Percentiles rank a stretch among this genome's conserved stretches.
Evolutionary conservation across 2,329 filamentous ascomycete genomes (phyloP).

Genomic region (Colletotrichum musicola): DNA sequence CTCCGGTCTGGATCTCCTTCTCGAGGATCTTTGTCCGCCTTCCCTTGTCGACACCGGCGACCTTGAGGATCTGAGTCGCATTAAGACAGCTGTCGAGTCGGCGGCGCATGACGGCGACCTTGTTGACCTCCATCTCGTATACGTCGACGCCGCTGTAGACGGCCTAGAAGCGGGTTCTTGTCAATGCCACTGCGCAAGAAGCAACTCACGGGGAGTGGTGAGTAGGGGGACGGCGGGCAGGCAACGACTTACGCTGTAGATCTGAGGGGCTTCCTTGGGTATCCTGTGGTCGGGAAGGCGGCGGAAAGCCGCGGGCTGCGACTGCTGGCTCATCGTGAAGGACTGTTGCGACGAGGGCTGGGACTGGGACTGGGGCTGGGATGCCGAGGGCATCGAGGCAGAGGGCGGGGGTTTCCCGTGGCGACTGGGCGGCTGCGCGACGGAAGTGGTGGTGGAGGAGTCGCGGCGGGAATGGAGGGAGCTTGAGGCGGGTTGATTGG

Average conservation of each 20-base stretch:
- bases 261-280: slow-evolving; percentile 63
- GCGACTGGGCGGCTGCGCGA: slow-evolving; percentile 1
- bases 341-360: slow-evolving; percentile 67
- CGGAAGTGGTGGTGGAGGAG: slow-evolving; percentile 33
- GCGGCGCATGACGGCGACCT: slow-evolving; percentile 93
- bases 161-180: slow-evolving; percentile 61
- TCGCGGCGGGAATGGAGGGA: slow-evolving; percentile 35
- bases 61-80: slow-evolving; percentile 97
- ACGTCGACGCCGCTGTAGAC: slow-evolving; percentile 96
- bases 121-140: slow-evolving; percentile 98
- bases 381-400: slow-evolving; percentile 55
- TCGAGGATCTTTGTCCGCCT: slow-evolving; percentile 98
- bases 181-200: slow-evolving; percentile 10
- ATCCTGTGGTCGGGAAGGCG: slow-evolving; percentile 53
- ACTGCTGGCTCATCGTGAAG: slow-evolving; percentile 69
- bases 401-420: slow-evolving; percentile 8
- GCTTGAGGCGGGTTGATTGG: slow-evolving; percentile 17
- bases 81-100: slow-evolving; percentile 97
- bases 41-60: slow-evolving; percentile 96
- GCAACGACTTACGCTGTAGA: slow-evolving; percentile 68
- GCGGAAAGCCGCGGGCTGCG: slow-evolving; percentile 58
- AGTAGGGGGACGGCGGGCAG: background rate
- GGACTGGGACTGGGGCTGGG: slow-evolving; percentile 64
- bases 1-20: slow-evolving; percentile 95
- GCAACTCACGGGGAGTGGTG: background rate